Percentiles rank a stretch among this genome's conserved stretches.
Conservation (phyloP, 108 stramenopile genomes). For the Stephanodiscus minutulus region DNA sequence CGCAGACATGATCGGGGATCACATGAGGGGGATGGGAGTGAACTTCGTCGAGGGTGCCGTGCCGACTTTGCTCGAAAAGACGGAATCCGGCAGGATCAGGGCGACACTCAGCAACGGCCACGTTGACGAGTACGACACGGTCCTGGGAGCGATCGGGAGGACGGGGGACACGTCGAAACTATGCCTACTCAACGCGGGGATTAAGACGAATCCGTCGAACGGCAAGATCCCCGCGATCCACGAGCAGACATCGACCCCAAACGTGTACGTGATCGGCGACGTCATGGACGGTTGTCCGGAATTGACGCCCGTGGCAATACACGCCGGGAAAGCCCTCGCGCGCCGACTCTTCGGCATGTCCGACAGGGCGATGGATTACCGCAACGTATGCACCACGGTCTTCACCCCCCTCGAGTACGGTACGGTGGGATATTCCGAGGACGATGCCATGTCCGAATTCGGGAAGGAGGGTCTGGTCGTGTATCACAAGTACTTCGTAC, state of each 20-base stretch:
- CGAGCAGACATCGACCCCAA: conserved; percentile 90
- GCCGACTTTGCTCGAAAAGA: conserved; percentile 81
- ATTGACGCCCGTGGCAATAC: conserved; percentile 97
- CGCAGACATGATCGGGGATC: conserved; percentile 80
- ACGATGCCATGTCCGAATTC: conserved; percentile 83
- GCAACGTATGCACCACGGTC: conserved; percentile 93
- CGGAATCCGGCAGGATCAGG: conserved; percentile 71
- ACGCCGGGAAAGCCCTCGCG: conserved; percentile 89
- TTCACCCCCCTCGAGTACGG: conserved; percentile 98
- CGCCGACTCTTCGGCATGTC: conserved; percentile 92
- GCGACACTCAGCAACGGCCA: conserved; percentile 89
- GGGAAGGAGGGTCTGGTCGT: conserved; percentile 88
- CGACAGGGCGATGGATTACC: conserved; percentile 90
- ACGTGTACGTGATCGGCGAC: conserved; percentile 98
- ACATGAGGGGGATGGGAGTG: conserved; percentile 89
- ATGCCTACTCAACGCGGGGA: conserved; percentile 79
- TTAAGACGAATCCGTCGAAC: conserved; percentile 73
- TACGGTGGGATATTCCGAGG: conserved; percentile 93
- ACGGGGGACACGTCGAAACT: conserved; percentile 87
- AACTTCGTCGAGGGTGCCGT: conserved; percentile 81
- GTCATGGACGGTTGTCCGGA: conserved; percentile 96
- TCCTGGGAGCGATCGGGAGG: conserved; percentile 94
- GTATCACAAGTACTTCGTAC: conserved; percentile 92
- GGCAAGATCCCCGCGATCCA: conserved; percentile 77
- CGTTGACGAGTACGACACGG: conserved; percentile 81